These are phyloP conservation scores for Linnemannia schmuckeri DNA, from an alignment of 192 early-diverging fungal genomes.

Conservation along the genomic window DNA sequence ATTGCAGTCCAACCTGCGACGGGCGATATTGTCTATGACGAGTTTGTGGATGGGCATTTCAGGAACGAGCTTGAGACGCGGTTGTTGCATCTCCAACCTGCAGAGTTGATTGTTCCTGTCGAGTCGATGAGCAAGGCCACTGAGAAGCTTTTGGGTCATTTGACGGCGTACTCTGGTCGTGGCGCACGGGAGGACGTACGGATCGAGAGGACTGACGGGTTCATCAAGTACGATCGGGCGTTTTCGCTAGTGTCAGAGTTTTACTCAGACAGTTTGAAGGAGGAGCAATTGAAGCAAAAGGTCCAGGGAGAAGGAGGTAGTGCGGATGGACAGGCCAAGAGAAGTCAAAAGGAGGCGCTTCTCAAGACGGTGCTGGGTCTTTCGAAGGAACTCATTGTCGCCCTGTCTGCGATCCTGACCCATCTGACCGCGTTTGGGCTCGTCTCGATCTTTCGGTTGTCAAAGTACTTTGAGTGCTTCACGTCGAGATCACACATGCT, in stretches of 20 bases:
- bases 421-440: constrained; percentile 78
- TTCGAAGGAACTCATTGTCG: constrained; percentile 38
- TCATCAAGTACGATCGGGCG: constrained; percentile 62
- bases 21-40: constrained; percentile 80
- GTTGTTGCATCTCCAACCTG: constrained; percentile 72
- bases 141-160: constrained; percentile 63
- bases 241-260: constrained; percentile 62
- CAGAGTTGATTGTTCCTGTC: constrained; percentile 74
- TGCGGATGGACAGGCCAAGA: background rate
- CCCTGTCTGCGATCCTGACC: constrained; percentile 65
- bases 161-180: constrained; percentile 33
- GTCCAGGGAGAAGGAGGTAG: background rate
- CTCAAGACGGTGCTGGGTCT: constrained; percentile 43
- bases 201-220: constrained; percentile 66
- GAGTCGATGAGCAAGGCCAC: constrained; percentile 66
- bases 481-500: constrained; percentile 69
- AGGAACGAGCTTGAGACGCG: constrained; percentile 78
- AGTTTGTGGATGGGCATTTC: constrained; percentile 73
- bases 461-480: constrained; percentile 73
- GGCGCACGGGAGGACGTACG: constrained; percentile 58
- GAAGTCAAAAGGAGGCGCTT: constrained; percentile 34
- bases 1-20: constrained; percentile 76
- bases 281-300: constrained; percentile 12
- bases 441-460: constrained; percentile 65
- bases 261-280: constrained; percentile 45